Evolutionary conservation across 2,329 filamentous ascomycete species (phyloP).

Genomic region (Microthyrium microscopicum): DNA sequence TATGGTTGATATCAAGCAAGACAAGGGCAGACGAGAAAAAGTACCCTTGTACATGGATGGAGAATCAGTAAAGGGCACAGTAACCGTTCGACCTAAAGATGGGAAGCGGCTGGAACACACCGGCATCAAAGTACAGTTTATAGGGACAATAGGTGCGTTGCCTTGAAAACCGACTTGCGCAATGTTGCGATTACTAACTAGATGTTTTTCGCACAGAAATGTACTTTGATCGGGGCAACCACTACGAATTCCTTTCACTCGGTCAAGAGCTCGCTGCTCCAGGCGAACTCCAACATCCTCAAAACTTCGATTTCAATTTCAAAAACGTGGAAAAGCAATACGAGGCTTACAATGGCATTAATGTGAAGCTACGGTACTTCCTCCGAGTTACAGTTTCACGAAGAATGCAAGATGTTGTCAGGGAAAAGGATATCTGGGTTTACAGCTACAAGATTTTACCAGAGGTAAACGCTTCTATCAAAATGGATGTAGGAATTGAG

Average conservation of each 20-base stretch:
- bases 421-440: constrained; percentile 99
- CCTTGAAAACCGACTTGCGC: background rate
- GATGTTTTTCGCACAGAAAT: constrained; percentile 47
- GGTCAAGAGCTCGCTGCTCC: constrained; percentile 94
- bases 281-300: constrained; percentile 93
- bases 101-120: constrained; percentile 96
- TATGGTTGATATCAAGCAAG: constrained; percentile 94
- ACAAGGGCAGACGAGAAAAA: constrained; percentile 95
- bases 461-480: constrained; percentile 96
- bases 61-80: constrained; percentile 90
- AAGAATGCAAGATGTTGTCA: constrained; percentile 93
- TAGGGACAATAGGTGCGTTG: constrained; percentile 73
- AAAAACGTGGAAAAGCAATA: constrained; percentile 99
- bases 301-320: constrained; percentile 99
- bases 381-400: constrained; percentile 90
- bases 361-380: constrained; percentile 97
- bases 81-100: constrained; percentile 92
- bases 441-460: constrained; percentile 97
- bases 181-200: constrained; percentile 1
- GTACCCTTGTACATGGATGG: constrained; percentile 95
- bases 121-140: constrained; percentile 98
- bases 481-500: constrained; percentile 99
- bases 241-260: constrained; percentile 96
- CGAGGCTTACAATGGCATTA: constrained; percentile 99
- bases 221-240: constrained; percentile 98